Conservation (phyloP, 345 rosid genomes). For the Gossypium ekmanianum region DNA sequence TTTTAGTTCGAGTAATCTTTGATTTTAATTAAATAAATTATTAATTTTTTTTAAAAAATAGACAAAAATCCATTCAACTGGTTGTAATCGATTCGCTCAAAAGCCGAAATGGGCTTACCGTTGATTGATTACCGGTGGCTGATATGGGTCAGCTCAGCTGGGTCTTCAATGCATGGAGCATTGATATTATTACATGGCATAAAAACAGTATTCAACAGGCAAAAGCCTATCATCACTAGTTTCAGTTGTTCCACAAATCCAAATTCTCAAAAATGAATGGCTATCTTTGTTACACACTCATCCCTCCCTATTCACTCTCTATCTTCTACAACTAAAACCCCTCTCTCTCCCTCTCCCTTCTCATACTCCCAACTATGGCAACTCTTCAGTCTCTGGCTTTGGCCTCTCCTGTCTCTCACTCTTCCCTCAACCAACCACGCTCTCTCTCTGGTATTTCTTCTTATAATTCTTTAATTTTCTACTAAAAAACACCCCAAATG, state of each 20-base stretch:
- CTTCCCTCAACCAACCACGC: constrained; percentile 25
- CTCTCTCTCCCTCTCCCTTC: neutral
- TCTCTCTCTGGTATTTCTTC: constrained; percentile 30
- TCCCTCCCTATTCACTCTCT: constrained; percentile 4
- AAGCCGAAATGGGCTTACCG: no score
- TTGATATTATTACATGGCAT: no score
- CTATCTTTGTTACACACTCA: constrained; percentile 36
- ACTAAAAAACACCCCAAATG: neutral
- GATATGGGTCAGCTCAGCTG: no score
- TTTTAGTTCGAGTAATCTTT: accelerated
- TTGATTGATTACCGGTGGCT: no score
- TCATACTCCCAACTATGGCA: constrained; percentile 31
- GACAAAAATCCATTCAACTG: no score
- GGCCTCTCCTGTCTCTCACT: constrained; percentile 38
- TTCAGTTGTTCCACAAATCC: neutral
- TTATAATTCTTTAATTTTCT: neutral
- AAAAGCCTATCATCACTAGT: neutral
- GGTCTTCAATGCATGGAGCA: no score
- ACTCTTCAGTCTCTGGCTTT: constrained; percentile 41
- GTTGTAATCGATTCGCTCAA: no score
- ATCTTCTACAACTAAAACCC: neutral
- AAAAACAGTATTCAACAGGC: neutral
- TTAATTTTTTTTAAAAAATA: no score
- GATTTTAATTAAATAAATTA: no score
- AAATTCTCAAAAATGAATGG: constrained; percentile 27